Evolutionary conservation across 139 green algal species (phyloP), one percentile per base, ranked within the genome.

Genomic region (Micractinium conductrix): DNA sequence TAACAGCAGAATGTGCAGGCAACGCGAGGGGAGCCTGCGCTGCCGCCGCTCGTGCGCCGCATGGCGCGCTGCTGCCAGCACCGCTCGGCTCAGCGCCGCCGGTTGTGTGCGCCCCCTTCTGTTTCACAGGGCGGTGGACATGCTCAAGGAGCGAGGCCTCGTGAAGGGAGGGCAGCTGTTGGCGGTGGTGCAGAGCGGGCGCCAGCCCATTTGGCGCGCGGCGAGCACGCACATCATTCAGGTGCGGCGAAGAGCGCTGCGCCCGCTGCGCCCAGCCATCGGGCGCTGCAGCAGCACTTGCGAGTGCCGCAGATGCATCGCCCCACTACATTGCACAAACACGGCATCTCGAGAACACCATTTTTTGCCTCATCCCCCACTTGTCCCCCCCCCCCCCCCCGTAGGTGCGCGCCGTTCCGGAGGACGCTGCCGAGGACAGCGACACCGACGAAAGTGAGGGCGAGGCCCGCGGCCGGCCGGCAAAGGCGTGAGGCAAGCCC

Each of bases 101-200:
- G 26, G 2, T 22, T 62, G 53, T 21, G 19, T 62, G 53, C 48
- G 12, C 48, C 10, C 48, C 48, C 16, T 10, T 16, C 48, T 58
- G 48, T 58, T 16, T 58, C 48, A 58, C 86, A 92, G 87, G 55
- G 94, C 91, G 0, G 85, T 97, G 33, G 19, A 74, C 10, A 81
- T 92, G 86, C 84, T 98, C 53, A 92, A 95, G 90, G 33, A 80
- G 22, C 80, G 89, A 3, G 91, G 91, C 2, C 87, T 91, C 74
- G 85, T 98, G 63, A 58, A 65, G 45, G 81, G 85, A n/a, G 92
- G 91, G 17, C 88, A 97, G 87, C 82, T 93, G 75, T 87, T 98
- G 38, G 92, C 93, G 22, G 89, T 98, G 30, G 95, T 98, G 75
- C 92, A 97, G 85, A 96, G 92, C 73, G 94, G 95, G 62, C 80